Evolutionary conservation across 768 basidiomycete species (phyloP), one percentile per base, ranked within the genome.

Genomic region (Gloeophyllum trabeum): DNA sequence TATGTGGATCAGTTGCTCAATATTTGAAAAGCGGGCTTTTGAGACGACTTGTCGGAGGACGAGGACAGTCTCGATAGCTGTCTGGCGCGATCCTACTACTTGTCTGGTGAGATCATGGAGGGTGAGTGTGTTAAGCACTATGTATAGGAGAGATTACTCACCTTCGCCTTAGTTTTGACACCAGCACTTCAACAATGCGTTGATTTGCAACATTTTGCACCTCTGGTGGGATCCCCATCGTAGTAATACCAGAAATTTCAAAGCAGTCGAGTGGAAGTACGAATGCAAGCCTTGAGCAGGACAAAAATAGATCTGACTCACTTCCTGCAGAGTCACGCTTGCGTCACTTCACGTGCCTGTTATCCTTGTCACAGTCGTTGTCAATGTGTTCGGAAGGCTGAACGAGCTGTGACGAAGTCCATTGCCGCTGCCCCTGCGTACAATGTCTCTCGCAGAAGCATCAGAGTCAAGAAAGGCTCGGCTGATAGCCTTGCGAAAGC

Each of bases 1-100:
- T 43, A 87, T 75, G 37, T 71, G 70, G 3, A 91, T 73, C 2
- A 98, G 69, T 48, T 93, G 86, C 34, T 89, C 83, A 51, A 97
- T 81, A 50, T 83, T 88, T 19, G 76, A 76, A 53, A 96, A 96
- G 38, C 77, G 77, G 5, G 88, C 87, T 51, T 79, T 81, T 2
- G 91, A 76, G 13, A 98, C 81, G 47, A 97, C 86, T 52, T 92
- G 89, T 23, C 90, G 79, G 21, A 99, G 68, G 14, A 97, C 79
- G 19, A 84, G 72, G 4, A 92, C 70, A 0, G 93, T 97, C 59
- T 96, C 92, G 3, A 94, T 61, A 0, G 96, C 92, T 2, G 93
- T 79, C 42, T 81, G 76, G 43, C 85, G 76, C 7, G 94, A 93
- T 23, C 96, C 94, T 45, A 94, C 79, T 38, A 98, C 69, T 62